Evolutionary conservation across 2,329 filamentous ascomycete genomes (phyloP), one percentile per base, ranked within the genome.

Genomic region (Trematosphaeria pertusa): DNA sequence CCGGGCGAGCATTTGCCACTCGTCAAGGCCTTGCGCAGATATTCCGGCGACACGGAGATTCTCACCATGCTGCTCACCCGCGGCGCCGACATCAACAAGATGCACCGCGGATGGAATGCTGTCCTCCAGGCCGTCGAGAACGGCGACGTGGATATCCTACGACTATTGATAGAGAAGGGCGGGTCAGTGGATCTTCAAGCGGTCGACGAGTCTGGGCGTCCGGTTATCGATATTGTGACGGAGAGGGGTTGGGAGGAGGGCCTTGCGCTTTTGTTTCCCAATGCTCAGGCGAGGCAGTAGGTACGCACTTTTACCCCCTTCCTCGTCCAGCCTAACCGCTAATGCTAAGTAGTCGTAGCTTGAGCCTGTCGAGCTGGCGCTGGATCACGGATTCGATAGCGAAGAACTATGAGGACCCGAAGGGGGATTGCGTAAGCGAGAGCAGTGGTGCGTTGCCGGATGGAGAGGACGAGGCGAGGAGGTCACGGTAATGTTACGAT

Each of bases 1-100:
- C 85, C 86, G 0, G 86, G 86, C 15, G 86, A 89, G 73, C 86
- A 89, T 67, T 72, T 89, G 9, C 86, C 86, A 6, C 79, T 89
- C 42, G 85, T 89, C 65, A 89, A 88, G 69, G 83, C 86, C 2
- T 77, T 89, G 34, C 80, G 86, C 3, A 75, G 83, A 17, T 81
- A 81, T 43, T 76, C 77, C 7, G 79, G 86, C 54, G 80, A 87
- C 55, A 78, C 80, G 0, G 79, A 83, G 31, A 82, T 87, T 43
- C 76, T 88, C 22, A 79, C 85, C 65, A 75, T 86, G 71, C 75
- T 89, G 5, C 76, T 89, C 6, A 78, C 78, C 9, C 77, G 80
- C 49, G 86, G 86, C 8, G 86, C 84, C 1, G 84, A 88, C 58
- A 83, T 86, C 37, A 89, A 89, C 71, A 81, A 82, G 43, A 70